Conservation (phyloP, 148 eudicot species). For the Cornus controversa region DNA sequence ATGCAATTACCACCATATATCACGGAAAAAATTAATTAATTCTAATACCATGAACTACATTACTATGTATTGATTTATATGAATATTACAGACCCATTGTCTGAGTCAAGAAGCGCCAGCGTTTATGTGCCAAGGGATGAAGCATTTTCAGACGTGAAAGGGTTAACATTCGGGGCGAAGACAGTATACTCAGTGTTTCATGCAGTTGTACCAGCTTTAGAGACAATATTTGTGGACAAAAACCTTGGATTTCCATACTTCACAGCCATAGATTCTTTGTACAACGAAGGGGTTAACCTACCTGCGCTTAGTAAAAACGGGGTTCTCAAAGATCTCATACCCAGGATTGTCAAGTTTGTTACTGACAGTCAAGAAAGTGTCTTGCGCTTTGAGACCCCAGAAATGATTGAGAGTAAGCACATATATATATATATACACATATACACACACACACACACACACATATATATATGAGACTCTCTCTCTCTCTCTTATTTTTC, state of each 20-base stretch:
- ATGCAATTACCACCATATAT: no score
- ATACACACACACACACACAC: no score
- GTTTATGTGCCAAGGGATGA: slow-evolving; percentile 83
- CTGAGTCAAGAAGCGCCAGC: slow-evolving; percentile 41
- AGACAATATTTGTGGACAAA: slow-evolving; percentile 26
- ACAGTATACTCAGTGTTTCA: slow-evolving; percentile 51
- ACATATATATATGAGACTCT: no score
- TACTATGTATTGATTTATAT: no score
- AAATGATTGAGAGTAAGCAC: slow-evolving; percentile 44
- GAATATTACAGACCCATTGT: slow-evolving; percentile 40
- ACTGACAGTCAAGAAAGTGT: slow-evolving; percentile 17
- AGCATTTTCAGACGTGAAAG: slow-evolving; percentile 59
- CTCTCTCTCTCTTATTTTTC: no score
- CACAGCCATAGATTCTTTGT: slow-evolving; percentile 53
- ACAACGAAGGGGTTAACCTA: slow-evolving; percentile 46
- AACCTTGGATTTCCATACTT: slow-evolving; percentile 56
- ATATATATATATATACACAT: no score
- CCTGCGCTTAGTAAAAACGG: slow-evolving; percentile 21
- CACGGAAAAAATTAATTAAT: no score
- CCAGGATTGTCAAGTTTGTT: slow-evolving; percentile 46
- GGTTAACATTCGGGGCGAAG: slow-evolving; percentile 46
- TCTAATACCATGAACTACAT: no score
- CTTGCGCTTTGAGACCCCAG: slow-evolving; percentile 55
- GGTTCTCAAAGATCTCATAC: slow-evolving; percentile 34
- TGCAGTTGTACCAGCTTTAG: slow-evolving; percentile 53